Conservation (phyloP, 2,329 filamentous ascomycete species). For the Biscogniauxia mediterranea region DNA sequence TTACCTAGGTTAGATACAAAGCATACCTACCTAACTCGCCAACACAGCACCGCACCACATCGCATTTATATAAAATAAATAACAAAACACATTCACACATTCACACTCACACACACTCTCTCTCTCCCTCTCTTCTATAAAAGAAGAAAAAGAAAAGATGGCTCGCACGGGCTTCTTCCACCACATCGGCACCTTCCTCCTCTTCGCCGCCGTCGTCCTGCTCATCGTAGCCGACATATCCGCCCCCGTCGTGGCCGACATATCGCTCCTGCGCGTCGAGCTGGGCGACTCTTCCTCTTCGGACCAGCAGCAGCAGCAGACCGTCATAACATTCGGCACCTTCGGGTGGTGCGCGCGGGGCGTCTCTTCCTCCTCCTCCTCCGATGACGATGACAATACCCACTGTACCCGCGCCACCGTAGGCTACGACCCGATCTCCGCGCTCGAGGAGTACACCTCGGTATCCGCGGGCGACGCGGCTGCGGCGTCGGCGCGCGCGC, state of each 20-base stretch:
- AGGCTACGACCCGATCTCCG: constrained; percentile 28
- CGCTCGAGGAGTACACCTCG: constrained; percentile 17
- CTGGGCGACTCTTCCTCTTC: constrained; percentile 26
- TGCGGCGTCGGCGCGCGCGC: constrained; percentile 38
- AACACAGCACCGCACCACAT: no score
- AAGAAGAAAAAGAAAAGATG: constrained; percentile 16
- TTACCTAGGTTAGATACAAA: no score
- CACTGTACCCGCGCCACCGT: constrained; percentile 23
- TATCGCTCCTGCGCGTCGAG: constrained; percentile 41
- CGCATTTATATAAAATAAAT: no score
- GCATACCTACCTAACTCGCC: no score
- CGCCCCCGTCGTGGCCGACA: constrained; percentile 42
- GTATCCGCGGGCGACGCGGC: constrained; percentile 37
- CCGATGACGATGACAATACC: no score
- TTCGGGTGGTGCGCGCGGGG: constrained; percentile 42
- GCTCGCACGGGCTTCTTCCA: constrained; percentile 36
- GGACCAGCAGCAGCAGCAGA: constrained; percentile 16
- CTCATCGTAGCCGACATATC: constrained; percentile 47
- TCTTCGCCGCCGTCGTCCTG: constrained; percentile 43
- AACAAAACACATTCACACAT: no score
- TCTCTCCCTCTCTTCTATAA: no score
- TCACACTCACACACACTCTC: no score
- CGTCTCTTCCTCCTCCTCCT: background rate
- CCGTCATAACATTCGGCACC: constrained; percentile 41
- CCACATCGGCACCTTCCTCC: constrained; percentile 44